These are phyloP conservation scores for Lithospermum erythrorhizon DNA, from an alignment of 257 asterid genomes.

Conservation along the genomic window DNA sequence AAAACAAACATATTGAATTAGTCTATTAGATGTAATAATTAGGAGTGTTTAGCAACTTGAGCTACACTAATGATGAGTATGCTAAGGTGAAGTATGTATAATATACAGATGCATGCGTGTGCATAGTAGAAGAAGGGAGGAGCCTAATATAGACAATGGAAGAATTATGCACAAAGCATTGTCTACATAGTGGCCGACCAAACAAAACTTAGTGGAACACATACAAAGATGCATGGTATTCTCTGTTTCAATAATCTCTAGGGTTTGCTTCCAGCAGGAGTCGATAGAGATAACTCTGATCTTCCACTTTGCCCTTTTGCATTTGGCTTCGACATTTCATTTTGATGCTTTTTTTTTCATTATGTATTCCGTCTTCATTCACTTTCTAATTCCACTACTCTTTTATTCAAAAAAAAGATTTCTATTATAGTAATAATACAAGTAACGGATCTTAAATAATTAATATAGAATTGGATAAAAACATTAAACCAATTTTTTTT, in stretches of 20 bases:
- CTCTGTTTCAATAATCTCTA: not conserved
- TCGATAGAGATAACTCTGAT: not conserved
- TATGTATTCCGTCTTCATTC: not conserved
- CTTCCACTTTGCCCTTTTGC: not conserved
- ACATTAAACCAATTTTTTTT: too few relatives aligned
- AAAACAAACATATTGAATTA: too few relatives aligned
- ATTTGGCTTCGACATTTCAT: not conserved
- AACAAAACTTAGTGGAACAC: not conserved
- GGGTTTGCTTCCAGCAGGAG: not conserved
- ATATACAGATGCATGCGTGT: not conserved
- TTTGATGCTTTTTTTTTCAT: not conserved
- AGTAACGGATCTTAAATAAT: too few relatives aligned
- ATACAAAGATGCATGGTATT: too few relatives aligned
- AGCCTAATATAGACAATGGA: not conserved
- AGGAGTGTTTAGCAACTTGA: too few relatives aligned
- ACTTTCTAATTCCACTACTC: not conserved
- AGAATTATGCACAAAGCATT: not conserved
- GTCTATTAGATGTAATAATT: too few relatives aligned
- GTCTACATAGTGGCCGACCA: not conserved
- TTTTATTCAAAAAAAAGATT: too few relatives aligned
- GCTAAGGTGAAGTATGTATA: not conserved
- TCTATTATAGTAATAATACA: too few relatives aligned
- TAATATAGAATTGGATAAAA: too few relatives aligned
- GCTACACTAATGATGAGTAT: not conserved
- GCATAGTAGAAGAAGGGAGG: not conserved